Percentiles rank a stretch among this genome's conserved stretches.
Evolutionary conservation across 495 filamentous ascomycete genomes (phyloP).

Genomic region (Neurospora intermedia): DNA sequence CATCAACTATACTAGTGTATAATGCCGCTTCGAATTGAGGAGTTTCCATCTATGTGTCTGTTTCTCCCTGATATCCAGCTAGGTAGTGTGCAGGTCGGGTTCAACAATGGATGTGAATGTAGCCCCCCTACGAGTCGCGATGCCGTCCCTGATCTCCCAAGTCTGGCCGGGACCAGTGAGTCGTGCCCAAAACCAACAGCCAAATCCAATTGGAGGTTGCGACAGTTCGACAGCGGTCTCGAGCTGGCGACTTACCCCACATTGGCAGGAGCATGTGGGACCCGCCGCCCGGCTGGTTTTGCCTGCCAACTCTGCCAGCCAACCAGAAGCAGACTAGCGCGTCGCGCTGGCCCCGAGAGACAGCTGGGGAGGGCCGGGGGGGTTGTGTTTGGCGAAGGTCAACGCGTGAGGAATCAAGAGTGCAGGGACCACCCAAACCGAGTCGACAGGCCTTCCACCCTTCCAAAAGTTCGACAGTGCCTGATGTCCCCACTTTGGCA

Average conservation of each 20-base stretch:
- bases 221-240: background rate
- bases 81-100: no score
- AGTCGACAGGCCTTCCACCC: constrained; percentile 7
- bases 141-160: background rate
- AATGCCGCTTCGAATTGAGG: no score
- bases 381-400: constrained; percentile 4
- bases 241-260: background rate
- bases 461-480: constrained; percentile 12
- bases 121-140: background rate
- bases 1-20: no score
- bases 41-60: no score
- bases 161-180: background rate
- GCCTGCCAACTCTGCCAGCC: background rate
- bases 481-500: constrained; percentile 19
- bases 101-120: no score
- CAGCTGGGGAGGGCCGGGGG: background rate
- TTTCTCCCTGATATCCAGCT: no score
- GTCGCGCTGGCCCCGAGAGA: constrained; percentile 8
- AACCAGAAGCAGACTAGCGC: constrained; percentile 11
- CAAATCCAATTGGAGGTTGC: background rate
- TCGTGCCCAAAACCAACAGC: background rate
- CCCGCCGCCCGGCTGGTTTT: background rate
- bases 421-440: constrained; percentile 19
- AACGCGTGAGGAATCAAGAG: constrained; percentile 15
- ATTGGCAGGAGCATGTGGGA: background rate